phyloP scores from a whole-genome alignment of 371 early-diverging fungal species.

The Mucor saturninus region DNA sequence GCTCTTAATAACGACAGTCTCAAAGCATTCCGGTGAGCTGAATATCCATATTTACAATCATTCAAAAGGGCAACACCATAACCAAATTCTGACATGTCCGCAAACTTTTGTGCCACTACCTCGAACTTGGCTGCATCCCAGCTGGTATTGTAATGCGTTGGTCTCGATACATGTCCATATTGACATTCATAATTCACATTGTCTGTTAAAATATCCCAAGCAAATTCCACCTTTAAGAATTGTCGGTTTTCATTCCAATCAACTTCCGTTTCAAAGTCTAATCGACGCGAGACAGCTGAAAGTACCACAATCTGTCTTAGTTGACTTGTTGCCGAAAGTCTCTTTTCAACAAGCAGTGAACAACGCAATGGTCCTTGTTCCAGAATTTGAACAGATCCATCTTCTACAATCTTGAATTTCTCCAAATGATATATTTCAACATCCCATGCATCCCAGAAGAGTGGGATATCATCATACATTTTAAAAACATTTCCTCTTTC shows the following conservation, averaged over 20 bases:
- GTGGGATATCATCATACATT: constrained; percentile 78
- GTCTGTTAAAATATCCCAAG: constrained; percentile 80
- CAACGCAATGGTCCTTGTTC: constrained; percentile 88
- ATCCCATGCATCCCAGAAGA: constrained; percentile 59
- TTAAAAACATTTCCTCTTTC: constrained; percentile 75
- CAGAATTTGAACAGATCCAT: constrained; percentile 53
- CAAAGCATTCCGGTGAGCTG: constrained; percentile 80
- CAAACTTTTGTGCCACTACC: constrained; percentile 94
- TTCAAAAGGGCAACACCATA: constrained; percentile 90
- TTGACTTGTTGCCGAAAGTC: constrained; percentile 64
- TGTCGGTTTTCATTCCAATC: constrained; percentile 93
- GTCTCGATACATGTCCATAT: constrained; percentile 85
- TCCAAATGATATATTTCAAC: constrained; percentile 91
- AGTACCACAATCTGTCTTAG: constrained; percentile 76
- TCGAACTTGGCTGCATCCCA: constrained; percentile 95
- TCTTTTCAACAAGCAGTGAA: constrained; percentile 66
- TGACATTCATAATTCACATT: constrained; percentile 90
- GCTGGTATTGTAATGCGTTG: constrained; percentile 91
- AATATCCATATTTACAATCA: constrained; percentile 88
- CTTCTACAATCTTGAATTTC: constrained; percentile 62
- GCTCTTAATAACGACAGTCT: constrained; percentile 83
- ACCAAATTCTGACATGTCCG: constrained; percentile 88
- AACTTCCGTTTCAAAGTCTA: constrained; percentile 89
- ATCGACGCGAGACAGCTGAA: constrained; percentile 66
- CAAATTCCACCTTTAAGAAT: constrained; percentile 89